Evolutionary conservation across 805 yeast genomes (phyloP).

Genomic region (Blastobotrys mokoenaii): DNA sequence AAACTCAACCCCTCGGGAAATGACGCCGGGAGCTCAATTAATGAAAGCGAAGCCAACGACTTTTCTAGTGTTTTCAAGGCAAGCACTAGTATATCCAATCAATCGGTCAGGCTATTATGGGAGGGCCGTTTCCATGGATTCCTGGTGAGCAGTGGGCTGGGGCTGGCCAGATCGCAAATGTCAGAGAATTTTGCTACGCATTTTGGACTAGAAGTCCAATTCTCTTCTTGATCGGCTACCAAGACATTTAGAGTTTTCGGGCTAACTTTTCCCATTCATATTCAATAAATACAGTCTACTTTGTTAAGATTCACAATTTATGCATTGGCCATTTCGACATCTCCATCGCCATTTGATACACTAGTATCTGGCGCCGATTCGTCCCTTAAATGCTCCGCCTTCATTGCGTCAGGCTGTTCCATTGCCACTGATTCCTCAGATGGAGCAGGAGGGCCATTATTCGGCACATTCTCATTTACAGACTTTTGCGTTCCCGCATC

Average conservation of each 20-base stretch:
- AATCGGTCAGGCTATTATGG: constrained; percentile 63
- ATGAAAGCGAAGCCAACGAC: constrained; percentile 7
- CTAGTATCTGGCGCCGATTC: background rate
- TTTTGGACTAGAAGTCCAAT: constrained; percentile 56
- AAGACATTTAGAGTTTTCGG: background rate
- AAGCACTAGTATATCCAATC: constrained; percentile 59
- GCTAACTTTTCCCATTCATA: no score
- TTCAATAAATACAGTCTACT: no score
- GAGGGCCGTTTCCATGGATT: constrained; percentile 81
- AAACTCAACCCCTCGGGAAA: constrained; percentile 13
- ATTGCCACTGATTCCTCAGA: background rate
- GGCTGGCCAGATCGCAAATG: constrained; percentile 36
- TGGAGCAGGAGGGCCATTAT: no score
- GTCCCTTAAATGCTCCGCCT: background rate
- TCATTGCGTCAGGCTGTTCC: background rate
- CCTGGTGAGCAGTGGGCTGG: constrained; percentile 66
- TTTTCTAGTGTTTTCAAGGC: constrained; percentile 67
- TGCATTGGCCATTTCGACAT: background rate
- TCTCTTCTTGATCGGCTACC: constrained; percentile 38
- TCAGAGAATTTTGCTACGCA: constrained; percentile 32
- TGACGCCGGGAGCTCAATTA: no score
- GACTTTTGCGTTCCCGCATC: no score
- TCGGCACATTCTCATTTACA: no score
- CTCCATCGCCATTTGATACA: background rate
- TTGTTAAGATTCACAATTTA: background rate